These are phyloP conservation scores for Penicillium paxilli DNA, from an alignment of 495 filamentous ascomycete species.

Conservation along the genomic window DNA sequence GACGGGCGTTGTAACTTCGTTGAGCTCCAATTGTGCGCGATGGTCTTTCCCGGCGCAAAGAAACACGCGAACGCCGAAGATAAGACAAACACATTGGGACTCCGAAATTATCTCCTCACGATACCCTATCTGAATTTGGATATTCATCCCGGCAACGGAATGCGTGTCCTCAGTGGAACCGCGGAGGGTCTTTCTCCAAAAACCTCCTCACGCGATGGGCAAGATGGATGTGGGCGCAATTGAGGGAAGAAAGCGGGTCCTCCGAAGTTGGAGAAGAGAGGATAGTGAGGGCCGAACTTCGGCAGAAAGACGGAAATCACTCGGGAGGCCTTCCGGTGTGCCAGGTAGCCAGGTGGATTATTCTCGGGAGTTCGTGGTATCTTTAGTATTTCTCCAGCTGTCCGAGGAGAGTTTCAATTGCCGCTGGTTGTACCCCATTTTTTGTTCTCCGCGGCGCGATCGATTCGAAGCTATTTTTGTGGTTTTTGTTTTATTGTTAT, in stretches of 20 bases:
- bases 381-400: constrained; percentile 7
- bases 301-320: constrained; percentile 15
- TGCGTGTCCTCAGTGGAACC: constrained; percentile 8
- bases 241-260: constrained; percentile 17
- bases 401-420: neutral
- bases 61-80: too few relatives aligned
- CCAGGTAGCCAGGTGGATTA: neutral
- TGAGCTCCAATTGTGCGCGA: too few relatives aligned
- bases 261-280: constrained; percentile 18
- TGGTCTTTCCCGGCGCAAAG: too few relatives aligned
- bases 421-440: neutral
- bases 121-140: constrained; percentile 5
- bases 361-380: neutral
- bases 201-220: constrained; percentile 22
- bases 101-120: neutral
- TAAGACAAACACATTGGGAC: too few relatives aligned
- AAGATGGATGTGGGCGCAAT: neutral
- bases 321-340: constrained; percentile 3
- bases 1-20: too few relatives aligned
- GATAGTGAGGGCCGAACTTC: constrained; percentile 14
- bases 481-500: too few relatives aligned
- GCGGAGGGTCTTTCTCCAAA: constrained; percentile 18
- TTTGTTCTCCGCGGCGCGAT: neutral
- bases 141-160: constrained; percentile 2
- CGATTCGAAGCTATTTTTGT: too few relatives aligned